Evolutionary conservation across 371 early-diverging fungal genomes (phyloP).

Genomic region (Mucor plumbeus): DNA sequence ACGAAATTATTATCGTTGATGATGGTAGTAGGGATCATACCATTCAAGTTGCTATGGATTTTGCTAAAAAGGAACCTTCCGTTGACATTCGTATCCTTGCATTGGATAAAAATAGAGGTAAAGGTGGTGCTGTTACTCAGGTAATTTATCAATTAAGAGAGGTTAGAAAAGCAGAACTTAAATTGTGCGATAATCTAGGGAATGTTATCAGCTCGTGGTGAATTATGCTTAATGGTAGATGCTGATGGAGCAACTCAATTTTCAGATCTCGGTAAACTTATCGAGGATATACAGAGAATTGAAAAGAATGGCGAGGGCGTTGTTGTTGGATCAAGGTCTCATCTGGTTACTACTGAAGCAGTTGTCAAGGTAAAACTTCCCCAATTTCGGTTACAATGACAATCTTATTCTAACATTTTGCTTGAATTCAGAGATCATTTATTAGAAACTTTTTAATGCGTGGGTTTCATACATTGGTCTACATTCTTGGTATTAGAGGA

Average conservation of each 20-base stretch:
- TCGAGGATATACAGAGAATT: slow-evolving; percentile 46
- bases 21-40: slow-evolving; percentile 90
- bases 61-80: slow-evolving; percentile 61
- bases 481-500: slow-evolving; percentile 79
- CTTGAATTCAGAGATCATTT: slow-evolving; percentile 72
- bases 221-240: slow-evolving; percentile 88
- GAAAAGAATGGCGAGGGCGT: slow-evolving; percentile 63
- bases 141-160: slow-evolving; percentile 39
- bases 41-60: slow-evolving; percentile 64
- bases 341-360: slow-evolving; percentile 85
- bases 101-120: slow-evolving; percentile 87
- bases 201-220: slow-evolving; percentile 81
- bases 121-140: slow-evolving; percentile 95
- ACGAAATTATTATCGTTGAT: slow-evolving; percentile 90
- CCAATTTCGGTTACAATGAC: not conserved
- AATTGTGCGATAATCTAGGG: slow-evolving; percentile 59
- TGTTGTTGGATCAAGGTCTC: slow-evolving; percentile 90
- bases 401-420: too few relatives aligned
- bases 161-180: too few relatives aligned
- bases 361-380: slow-evolving; percentile 84
- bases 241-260: slow-evolving; percentile 96
- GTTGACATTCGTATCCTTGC: slow-evolving; percentile 76
- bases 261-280: slow-evolving; percentile 76
- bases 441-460: slow-evolving; percentile 92
- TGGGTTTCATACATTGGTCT: slow-evolving; percentile 88